Evolutionary conservation across 257 asterid genomes (phyloP), one percentile per base, ranked within the genome.

Genomic region (Coffea eugenioides): DNA sequence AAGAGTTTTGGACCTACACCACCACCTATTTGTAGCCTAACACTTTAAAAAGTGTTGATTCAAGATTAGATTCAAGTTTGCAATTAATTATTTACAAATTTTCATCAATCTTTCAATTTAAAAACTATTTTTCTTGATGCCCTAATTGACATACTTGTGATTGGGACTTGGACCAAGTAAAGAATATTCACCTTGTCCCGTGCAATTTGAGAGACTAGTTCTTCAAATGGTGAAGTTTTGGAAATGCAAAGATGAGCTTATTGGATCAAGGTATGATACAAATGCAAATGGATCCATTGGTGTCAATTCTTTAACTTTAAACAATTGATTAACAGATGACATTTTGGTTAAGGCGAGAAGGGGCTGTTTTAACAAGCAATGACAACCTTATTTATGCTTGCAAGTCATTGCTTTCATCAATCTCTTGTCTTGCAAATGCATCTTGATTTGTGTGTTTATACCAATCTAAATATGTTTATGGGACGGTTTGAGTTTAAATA

Each of bases 371-470:
- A 21, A 64, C 69, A 39, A 64, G 10, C 69, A n/a, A 59, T 59
- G 7, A 21, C 65, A 57, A 21, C 27, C 65, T 57, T 59, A 13
- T 61, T 61, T 8, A 25, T 64, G 67, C 67, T n/a, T 51, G n/a
- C 67, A 61, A 61, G 67, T 61, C 67, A 23, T 61, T 61, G 69
- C 70, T 31, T 66, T 66, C 45, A 66, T 31, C 70, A 66, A 66
- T 66, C 70, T 25, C 27, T 66, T 66, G 70, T n/a, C 14, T 27
- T 34, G 7, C 34, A 14, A 31, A 31, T 31, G 45, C 70, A 31
- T 66, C 45, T 27, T 66, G 70, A 66, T 66, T 10, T 27, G 21
- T 27, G 45, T 13, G 45, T 31, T 12, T 14, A 12, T 3, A 66
- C 16, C 7, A 10, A 64, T 25, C 41, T 2, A n/a, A 0, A 25